Conservation (phyloP, 2,329 filamentous ascomycete genomes). For the Zasmidium citrigriseum region DNA sequence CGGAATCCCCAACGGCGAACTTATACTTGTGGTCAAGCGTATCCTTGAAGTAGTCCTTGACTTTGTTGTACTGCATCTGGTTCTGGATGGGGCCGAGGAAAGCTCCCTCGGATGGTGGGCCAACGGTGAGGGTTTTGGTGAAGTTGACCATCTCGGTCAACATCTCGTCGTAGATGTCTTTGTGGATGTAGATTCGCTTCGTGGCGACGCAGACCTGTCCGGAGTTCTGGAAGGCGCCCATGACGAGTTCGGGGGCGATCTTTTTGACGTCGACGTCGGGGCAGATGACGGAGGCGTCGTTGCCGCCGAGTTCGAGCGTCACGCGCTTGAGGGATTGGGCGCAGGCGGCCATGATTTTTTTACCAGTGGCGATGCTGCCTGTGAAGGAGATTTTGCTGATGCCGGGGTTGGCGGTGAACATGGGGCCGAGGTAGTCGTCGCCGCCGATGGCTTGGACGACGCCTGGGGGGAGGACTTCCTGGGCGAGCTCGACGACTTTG, state of each 20-base stretch:
- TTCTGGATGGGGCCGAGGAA: conserved; percentile 62
- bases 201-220: conserved; percentile 58
- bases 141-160: conserved; percentile 48
- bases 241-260: conserved; percentile 51
- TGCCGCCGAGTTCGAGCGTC: conserved; percentile 63
- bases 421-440: conserved; percentile 61
- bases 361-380: conserved; percentile 61
- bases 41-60: conserved; percentile 44
- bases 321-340: conserved; percentile 61
- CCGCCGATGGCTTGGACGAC: conserved; percentile 64
- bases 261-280: conserved; percentile 59
- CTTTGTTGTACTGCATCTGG: conserved; percentile 56
- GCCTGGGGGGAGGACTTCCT: conserved; percentile 61
- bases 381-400: conserved; percentile 67
- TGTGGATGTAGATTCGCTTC: conserved; percentile 61
- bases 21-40: conserved; percentile 44
- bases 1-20: conserved; percentile 56
- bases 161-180: conserved; percentile 54
- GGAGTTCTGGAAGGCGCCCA: conserved; percentile 58
- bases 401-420: conserved; percentile 60
- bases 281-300: conserved; percentile 62
- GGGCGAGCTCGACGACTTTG: conserved; percentile 62
- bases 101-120: conserved; percentile 41
- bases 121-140: conserved; percentile 48
- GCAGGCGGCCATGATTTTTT: conserved; percentile 60